A percentile compares a stretch with the other conserved stretches of the same genome.
Conservation (phyloP, 163 green algal genomes). For the Scenedesmus sp. region DNA sequence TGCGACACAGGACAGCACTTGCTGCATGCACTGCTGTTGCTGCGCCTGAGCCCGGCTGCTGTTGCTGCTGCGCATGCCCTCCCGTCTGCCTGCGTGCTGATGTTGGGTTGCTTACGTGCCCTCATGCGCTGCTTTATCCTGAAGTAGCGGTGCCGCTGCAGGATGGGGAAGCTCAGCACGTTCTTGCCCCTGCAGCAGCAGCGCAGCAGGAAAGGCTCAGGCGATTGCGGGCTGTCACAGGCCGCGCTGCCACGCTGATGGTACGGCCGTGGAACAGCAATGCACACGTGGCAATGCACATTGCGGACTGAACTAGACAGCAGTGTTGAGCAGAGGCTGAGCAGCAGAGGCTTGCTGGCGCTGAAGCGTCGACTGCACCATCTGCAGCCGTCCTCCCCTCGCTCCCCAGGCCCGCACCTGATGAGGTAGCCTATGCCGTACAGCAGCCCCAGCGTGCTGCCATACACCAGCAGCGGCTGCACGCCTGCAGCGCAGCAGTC, state of each 20-base stretch:
- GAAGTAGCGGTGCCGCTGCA: slow-evolving; percentile 63
- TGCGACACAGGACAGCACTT: no score
- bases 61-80: not conserved
- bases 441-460: slow-evolving; percentile 17
- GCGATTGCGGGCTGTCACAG: not conserved
- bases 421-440: slow-evolving; percentile 42
- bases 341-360: not conserved
- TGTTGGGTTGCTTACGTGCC: slow-evolving; percentile 22
- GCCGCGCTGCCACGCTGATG: no score
- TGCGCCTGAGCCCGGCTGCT: slow-evolving; percentile 9
- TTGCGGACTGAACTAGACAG: not conserved
- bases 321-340: not conserved
- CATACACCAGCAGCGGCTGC: slow-evolving; percentile 10
- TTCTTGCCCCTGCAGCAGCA: slow-evolving; percentile 48
- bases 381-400: no score
- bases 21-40: not conserved
- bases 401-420: slow-evolving; percentile 2
- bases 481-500: not conserved
- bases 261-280: no score
- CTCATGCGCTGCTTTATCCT: slow-evolving; percentile 58
- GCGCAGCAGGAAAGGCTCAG: not conserved
- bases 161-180: slow-evolving; percentile 56
- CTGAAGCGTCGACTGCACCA: no score
- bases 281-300: no score
- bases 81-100: no score